Evolutionary conservation across 495 filamentous ascomycete species (phyloP), one percentile per base, ranked within the genome.

Genomic region (Penicillium simplicissimum): DNA sequence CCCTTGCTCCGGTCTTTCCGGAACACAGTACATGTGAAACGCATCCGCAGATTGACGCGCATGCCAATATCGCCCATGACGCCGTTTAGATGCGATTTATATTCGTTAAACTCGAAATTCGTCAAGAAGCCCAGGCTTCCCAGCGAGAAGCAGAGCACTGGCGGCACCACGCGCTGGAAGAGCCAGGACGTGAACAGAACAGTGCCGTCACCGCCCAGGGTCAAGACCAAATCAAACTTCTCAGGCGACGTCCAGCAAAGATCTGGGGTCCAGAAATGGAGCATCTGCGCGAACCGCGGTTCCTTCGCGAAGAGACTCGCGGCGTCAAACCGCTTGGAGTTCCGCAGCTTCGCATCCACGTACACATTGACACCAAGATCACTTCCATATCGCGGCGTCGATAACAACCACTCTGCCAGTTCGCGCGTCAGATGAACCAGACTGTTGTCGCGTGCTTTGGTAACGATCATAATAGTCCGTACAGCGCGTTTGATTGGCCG

Each of bases 11-110:
- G 69, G 56, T 80, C 75, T 55, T 79, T 77, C 28, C 92, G 87
- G 78, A 89, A 96, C 23, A 96, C 90, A 8, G 93, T 96, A 75
- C 94, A 96, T 36, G 94, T 97, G 76, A 98, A 98, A 57, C 95
- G 90, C 92, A 98, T 94, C 63, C 95, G 92, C 66, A 98, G 79
- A 70, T 95, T 96, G 55, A 98, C 92, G 38, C 92, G 86, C 90
- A 98, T 96, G 7, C 96, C 95, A 0, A 88, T 85, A 55, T 94
- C 91, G 52, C 91, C 92, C 90, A 98, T 96, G 60, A 96, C 81
- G 31, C 81, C 84, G 68, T 90, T 88, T 19, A 98, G 83, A 64
- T 92, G 88, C 34, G 88, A 79, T 72, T 91, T 90, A 78, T 93
- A 96, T 60, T 84, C 77, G 48, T 87, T 79, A 67, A 95, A 98